Percentiles rank a stretch among this genome's conserved stretches.
phyloP scores from a whole-genome alignment of 768 basidiomycete species.

The Strobilomyces dryophilus region DNA sequence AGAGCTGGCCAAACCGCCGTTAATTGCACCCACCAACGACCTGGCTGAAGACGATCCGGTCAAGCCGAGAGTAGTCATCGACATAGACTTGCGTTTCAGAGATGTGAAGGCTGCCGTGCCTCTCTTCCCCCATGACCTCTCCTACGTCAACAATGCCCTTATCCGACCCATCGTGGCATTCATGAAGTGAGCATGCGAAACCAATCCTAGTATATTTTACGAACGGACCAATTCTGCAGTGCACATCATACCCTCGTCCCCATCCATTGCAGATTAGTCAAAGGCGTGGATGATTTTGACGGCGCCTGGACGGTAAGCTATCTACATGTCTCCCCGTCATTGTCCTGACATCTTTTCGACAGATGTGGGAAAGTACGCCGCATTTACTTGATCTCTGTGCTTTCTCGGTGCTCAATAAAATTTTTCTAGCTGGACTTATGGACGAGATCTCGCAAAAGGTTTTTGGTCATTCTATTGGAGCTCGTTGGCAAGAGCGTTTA shows the following conservation, averaged over 20 bases:
- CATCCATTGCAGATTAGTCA: conserved; percentile 85
- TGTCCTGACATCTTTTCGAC: conserved; percentile 5
- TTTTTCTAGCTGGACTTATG: conserved; percentile 80
- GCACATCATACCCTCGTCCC: conserved; percentile 92
- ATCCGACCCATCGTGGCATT: conserved; percentile 97
- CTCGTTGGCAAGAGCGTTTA: not conserved
- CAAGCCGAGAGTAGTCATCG: conserved; percentile 62
- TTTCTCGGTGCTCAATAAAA: conserved; percentile 3
- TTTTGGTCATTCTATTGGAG: conserved; percentile 20
- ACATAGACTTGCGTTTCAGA: conserved; percentile 91
- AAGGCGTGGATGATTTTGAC: conserved; percentile 84
- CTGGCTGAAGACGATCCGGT: conserved; percentile 27
- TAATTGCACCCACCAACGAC: conserved; percentile 62
- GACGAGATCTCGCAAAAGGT: conserved; percentile 87
- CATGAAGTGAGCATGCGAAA: conserved; percentile 73
- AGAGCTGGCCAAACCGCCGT: conserved; percentile 80
- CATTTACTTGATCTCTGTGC: not conserved
- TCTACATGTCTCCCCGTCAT: not conserved
- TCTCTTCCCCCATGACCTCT: conserved; percentile 82
- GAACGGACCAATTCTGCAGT: conserved; percentile 38
- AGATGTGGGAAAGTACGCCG: conserved; percentile 91
- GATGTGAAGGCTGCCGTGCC: conserved; percentile 96
- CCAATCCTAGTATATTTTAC: not conserved
- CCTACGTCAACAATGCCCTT: conserved; percentile 89
- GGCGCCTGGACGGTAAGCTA: conserved; percentile 89